Evolutionary conservation across 2,329 filamentous ascomycete species (phyloP).

Genomic region (Aspergillus cejpii): DNA sequence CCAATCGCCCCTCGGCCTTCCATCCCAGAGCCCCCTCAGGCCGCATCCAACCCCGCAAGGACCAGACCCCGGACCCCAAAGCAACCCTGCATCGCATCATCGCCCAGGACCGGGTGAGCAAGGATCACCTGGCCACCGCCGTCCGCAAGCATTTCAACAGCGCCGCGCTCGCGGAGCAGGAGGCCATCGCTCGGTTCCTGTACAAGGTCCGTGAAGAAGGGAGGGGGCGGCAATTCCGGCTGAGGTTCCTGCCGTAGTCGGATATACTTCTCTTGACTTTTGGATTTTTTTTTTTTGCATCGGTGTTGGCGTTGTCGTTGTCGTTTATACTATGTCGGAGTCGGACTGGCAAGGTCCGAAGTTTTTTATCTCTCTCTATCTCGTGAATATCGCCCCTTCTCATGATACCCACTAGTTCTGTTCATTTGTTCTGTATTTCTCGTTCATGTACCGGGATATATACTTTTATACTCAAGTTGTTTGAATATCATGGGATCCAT

Average conservation of each 20-base stretch:
- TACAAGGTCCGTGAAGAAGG: constrained; percentile 46
- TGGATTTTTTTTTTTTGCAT: constrained; percentile 1
- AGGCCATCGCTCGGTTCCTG: constrained; percentile 43
- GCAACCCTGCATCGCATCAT: constrained; percentile 24
- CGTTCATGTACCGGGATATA: neutral
- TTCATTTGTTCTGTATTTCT: constrained; percentile 8
- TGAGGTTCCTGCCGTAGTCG: constrained; percentile 38
- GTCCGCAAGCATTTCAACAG: constrained; percentile 46
- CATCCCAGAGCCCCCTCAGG: constrained; percentile 9
- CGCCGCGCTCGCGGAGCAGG: constrained; percentile 42
- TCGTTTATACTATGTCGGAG: neutral
- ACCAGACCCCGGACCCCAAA: constrained; percentile 13
- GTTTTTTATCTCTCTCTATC: neutral
- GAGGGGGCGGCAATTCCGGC: constrained; percentile 36
- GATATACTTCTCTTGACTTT: neutral
- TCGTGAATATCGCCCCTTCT: neutral
- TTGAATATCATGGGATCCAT: no score
- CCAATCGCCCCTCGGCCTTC: neutral
- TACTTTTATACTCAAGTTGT: neutral
- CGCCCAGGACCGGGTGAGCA: constrained; percentile 37
- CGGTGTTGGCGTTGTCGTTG: neutral
- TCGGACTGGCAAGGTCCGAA: neutral
- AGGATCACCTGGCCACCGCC: constrained; percentile 38
- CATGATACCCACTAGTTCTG: constrained; percentile 29
- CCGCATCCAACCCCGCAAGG: constrained; percentile 6